These are phyloP conservation scores for Lactifluus volemus DNA, from an alignment of 768 basidiomycete genomes.

Conservation along the genomic window DNA sequence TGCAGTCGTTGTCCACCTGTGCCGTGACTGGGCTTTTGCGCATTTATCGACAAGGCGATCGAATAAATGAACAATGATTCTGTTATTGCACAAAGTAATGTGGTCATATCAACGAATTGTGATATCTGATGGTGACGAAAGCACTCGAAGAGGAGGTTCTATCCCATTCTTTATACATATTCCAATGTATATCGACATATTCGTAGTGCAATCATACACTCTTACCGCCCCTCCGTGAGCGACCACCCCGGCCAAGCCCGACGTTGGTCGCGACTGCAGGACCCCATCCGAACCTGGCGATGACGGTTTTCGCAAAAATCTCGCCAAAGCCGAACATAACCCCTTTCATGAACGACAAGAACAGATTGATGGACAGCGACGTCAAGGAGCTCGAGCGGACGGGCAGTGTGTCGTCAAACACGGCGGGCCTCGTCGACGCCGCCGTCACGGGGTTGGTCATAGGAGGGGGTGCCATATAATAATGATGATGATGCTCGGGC, in stretches of 20 bases:
- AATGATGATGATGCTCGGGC: conserved; percentile 20
- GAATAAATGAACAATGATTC: too few species aligned
- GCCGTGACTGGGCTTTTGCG: too few species aligned
- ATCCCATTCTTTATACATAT: conserved; percentile 1
- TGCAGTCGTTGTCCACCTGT: too few species aligned
- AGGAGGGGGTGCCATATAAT: conserved; percentile 20
- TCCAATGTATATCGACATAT: conserved; percentile 1
- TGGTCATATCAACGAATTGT: neutral
- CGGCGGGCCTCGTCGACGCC: conserved; percentile 47
- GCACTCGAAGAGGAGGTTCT: conserved; percentile 34
- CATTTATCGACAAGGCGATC: too few species aligned
- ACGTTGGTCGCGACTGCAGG: conserved; percentile 23
- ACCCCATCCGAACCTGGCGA: conserved; percentile 45
- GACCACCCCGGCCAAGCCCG: conserved; percentile 9
- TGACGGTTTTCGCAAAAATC: conserved; percentile 78
- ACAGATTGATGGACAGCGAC: conserved; percentile 72
- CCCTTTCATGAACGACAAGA: conserved; percentile 85
- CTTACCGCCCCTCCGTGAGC: neutral
- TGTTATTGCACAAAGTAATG: neutral
- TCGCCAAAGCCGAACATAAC: conserved; percentile 97
- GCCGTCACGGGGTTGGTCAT: neutral
- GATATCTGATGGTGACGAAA: too few species aligned
- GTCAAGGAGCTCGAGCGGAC: conserved; percentile 60
- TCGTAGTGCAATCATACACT: neutral
- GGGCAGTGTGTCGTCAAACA: conserved; percentile 63